Conservation (phyloP, 1,139 yeast genomes). For the Hyphopichia buzzinii region DNA sequence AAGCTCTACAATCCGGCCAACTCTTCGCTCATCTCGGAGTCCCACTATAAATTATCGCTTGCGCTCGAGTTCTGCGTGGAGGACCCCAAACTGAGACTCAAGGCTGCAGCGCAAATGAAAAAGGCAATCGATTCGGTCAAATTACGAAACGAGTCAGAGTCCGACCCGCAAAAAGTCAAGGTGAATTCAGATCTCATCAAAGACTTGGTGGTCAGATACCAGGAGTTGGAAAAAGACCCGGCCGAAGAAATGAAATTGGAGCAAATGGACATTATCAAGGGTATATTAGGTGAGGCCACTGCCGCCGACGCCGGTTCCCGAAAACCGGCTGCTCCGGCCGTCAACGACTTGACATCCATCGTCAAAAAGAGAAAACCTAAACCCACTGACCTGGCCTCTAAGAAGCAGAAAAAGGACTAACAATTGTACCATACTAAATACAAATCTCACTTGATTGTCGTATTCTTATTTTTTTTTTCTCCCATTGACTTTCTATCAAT, state of each 20-base stretch:
- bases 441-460: neutral
- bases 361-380: conserved; percentile 33
- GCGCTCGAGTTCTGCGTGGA: conserved; percentile 72
- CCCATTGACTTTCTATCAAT: neutral
- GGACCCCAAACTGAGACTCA: conserved; percentile 43
- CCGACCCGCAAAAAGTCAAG: conserved; percentile 30
- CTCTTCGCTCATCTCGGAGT: conserved; percentile 68
- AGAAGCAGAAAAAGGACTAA: conserved; percentile 10
- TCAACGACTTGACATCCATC: conserved; percentile 36
- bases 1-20: conserved; percentile 48
- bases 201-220: conserved; percentile 51
- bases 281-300: conserved; percentile 56
- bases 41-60: conserved; percentile 77
- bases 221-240: conserved; percentile 55
- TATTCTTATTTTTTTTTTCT: no score
- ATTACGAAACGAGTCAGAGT: conserved; percentile 29
- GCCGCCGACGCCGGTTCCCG: conserved; percentile 7
- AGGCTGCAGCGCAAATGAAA: conserved; percentile 59
- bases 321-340: conserved; percentile 11
- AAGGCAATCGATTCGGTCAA: conserved; percentile 63
- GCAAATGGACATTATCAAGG: conserved; percentile 59
- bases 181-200: conserved; percentile 51
- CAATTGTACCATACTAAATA: neutral
- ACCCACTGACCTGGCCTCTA: conserved; percentile 6
- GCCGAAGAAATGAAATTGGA: conserved; percentile 51